phyloP scores from a whole-genome alignment of 179 eudicot species.

The Actinidia polygama region DNA sequence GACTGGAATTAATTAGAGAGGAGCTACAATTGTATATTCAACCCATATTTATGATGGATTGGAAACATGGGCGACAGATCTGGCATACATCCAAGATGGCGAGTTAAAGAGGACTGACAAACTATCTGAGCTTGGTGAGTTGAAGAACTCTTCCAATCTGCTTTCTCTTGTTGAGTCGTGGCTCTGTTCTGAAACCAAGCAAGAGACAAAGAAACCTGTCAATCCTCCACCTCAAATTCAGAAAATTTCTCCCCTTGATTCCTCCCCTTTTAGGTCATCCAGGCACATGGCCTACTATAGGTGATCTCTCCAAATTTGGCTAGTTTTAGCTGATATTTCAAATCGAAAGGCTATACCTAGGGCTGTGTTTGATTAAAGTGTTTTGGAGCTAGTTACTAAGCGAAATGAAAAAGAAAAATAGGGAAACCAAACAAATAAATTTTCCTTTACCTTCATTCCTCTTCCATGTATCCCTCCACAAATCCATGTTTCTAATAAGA shows the following conservation, averaged over 20 bases:
- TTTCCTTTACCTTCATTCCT: too few relatives aligned
- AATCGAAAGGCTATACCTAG: background rate
- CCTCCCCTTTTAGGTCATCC: constrained; percentile 88
- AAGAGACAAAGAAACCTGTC: constrained; percentile 69
- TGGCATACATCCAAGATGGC: constrained; percentile 92
- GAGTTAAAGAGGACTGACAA: constrained; percentile 67
- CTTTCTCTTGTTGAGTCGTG: constrained; percentile 92
- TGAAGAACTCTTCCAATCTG: constrained; percentile 64
- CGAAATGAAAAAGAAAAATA: background rate
- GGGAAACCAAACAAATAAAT: too few relatives aligned
- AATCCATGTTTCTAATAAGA: too few relatives aligned
- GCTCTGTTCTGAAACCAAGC: constrained; percentile 83
- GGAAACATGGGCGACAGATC: constrained; percentile 96
- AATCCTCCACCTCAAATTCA: constrained; percentile 29
- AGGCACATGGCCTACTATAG: constrained; percentile 94
- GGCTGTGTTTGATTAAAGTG: too few relatives aligned
- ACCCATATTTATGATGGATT: constrained; percentile 96
- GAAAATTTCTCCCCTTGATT: constrained; percentile 59
- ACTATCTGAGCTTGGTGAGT: constrained; percentile 66
- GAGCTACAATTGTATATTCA: constrained; percentile 94
- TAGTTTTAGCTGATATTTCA: background rate
- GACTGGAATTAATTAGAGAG: constrained; percentile 56
- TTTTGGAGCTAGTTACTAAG: too few relatives aligned
- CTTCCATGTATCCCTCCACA: too few relatives aligned
- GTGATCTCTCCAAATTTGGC: constrained; percentile 35